Conservation (phyloP, 1,284 basidiomycete species). For the Melampsora larici-populina region DNA sequence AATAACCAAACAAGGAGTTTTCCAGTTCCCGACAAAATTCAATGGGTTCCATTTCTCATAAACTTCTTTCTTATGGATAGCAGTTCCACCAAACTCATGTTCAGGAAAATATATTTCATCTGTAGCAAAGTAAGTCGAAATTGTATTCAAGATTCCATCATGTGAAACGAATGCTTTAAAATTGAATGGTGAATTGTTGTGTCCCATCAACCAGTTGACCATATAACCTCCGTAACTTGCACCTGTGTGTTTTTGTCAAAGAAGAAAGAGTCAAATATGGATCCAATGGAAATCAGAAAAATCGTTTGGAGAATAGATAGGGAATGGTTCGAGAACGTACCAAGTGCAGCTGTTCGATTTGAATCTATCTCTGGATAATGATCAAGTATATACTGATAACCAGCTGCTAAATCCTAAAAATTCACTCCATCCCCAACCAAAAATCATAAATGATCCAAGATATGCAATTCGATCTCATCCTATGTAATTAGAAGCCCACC, state of each 20-base stretch:
- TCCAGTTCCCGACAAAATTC: constrained; percentile 46
- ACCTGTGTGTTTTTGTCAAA: not conserved
- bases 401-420: constrained; percentile 30
- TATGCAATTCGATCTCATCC: not conserved
- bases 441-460: not conserved
- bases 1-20: constrained; percentile 49
- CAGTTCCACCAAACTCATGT: constrained; percentile 47
- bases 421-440: not conserved
- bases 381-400: constrained; percentile 37
- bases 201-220: constrained; percentile 50
- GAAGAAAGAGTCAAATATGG: not conserved
- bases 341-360: constrained; percentile 26
- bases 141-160: constrained; percentile 48
- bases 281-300: too few species aligned
- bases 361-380: constrained; percentile 31
- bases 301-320: not conserved
- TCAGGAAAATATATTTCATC: constrained; percentile 51
- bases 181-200: constrained; percentile 47
- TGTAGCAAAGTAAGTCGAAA: constrained; percentile 45
- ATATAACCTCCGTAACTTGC: constrained; percentile 41
- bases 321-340: not conserved
- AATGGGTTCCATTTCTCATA: constrained; percentile 46
- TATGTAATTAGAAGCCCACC: constrained; percentile 43
- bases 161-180: constrained; percentile 50
- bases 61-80: constrained; percentile 42